Evolutionary conservation across 2,329 filamentous ascomycete genomes (phyloP).

Genomic region (Aureobasidium lini): DNA sequence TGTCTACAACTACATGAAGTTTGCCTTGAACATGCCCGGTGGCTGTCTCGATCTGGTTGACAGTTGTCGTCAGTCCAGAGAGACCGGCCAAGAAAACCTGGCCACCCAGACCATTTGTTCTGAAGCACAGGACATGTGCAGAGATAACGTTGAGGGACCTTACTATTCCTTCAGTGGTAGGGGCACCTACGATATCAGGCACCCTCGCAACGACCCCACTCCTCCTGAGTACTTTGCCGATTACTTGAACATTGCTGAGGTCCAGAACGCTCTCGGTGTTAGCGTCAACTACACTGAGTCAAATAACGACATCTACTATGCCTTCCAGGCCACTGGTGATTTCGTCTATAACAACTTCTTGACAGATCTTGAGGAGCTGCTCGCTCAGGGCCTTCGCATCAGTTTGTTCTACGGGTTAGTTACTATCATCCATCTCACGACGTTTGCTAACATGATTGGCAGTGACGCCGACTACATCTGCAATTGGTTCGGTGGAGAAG

Average conservation of each 20-base stretch:
- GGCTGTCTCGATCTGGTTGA: conserved; percentile 45
- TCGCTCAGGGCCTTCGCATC: conserved; percentile 32
- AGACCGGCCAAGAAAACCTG: conserved; percentile 24
- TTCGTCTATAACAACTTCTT: conserved; percentile 55
- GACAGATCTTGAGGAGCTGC: conserved; percentile 34
- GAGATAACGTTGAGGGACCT: conserved; percentile 48
- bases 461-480: conserved; percentile 21
- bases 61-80: conserved; percentile 43
- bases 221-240: conserved; percentile 52
- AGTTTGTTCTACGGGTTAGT: conserved; percentile 29
- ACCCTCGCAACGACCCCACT: conserved; percentile 50
- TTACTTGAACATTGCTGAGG: conserved; percentile 54
- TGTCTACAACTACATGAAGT: conserved; percentile 52
- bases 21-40: conserved; percentile 40
- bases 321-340: conserved; percentile 50
- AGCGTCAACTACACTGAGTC: conserved; percentile 48
- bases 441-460: not conserved
- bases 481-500: conserved; percentile 44
- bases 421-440: too few relatives aligned
- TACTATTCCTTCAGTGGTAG: conserved; percentile 49
- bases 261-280: conserved; percentile 52
- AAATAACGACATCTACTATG: conserved; percentile 42
- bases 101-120: conserved; percentile 42
- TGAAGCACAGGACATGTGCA: conserved; percentile 49
- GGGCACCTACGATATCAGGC: conserved; percentile 55